Evolutionary conservation across 108 stramenopile genomes (phyloP).

Genomic region (Seminavis robusta): DNA sequence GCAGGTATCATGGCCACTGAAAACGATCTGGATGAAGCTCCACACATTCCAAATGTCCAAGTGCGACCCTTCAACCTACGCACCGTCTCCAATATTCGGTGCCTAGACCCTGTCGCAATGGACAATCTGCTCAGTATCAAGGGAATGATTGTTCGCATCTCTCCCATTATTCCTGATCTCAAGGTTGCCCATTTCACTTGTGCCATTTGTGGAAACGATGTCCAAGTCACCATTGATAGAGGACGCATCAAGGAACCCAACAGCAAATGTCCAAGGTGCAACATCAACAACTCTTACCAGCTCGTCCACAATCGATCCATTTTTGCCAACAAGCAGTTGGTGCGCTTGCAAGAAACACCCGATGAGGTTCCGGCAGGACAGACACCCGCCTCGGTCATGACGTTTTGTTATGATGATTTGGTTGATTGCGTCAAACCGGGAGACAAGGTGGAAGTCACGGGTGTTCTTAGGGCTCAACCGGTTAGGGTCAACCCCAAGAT

Average conservation of each 20-base stretch:
- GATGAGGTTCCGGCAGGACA: constrained; percentile 98
- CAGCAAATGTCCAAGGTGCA: constrained; percentile 58
- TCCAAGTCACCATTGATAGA: constrained; percentile 88
- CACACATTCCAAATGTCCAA: constrained; percentile 67
- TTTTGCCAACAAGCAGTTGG: constrained; percentile 97
- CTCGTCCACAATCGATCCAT: constrained; percentile 93
- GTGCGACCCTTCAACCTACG: constrained; percentile 92
- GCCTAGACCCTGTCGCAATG: constrained; percentile 92
- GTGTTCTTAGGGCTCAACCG: constrained; percentile 94
- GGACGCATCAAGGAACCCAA: constrained; percentile 93
- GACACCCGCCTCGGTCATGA: constrained; percentile 92
- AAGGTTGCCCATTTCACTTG: constrained; percentile 95
- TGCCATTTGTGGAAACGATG: constrained; percentile 75
- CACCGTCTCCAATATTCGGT: constrained; percentile 78
- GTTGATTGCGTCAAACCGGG: constrained; percentile 96
- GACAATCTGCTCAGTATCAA: constrained; percentile 88
- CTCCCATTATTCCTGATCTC: constrained; percentile 95
- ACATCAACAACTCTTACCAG: constrained; percentile 39
- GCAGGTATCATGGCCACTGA: background rate
- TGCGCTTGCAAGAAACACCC: constrained; percentile 96
- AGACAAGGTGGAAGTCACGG: constrained; percentile 96
- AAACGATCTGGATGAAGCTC: constrained; percentile 31
- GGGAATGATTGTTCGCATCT: constrained; percentile 95
- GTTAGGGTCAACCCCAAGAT: constrained; percentile 87
- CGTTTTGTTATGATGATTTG: constrained; percentile 97